Percentiles rank a stretch among this genome's conserved stretches.
Conservation (phyloP, 2,329 filamentous ascomycete species). For the Incumbomyces delicatus region DNA sequence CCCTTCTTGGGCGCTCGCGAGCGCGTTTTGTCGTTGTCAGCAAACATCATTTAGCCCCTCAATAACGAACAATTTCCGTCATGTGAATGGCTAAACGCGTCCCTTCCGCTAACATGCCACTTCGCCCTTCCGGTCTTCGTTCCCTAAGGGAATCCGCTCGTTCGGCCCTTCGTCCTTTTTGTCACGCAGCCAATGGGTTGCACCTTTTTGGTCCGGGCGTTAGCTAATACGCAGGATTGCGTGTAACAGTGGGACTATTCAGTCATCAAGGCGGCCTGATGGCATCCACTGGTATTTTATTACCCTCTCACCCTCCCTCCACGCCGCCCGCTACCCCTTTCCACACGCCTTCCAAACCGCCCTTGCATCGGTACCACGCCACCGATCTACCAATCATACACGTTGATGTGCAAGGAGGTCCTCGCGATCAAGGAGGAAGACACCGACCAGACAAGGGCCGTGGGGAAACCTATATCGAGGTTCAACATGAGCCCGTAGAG, state of each 20-base stretch:
- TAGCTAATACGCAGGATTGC: neutral
- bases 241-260: conserved; percentile 3
- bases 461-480: neutral
- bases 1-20: no score
- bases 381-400: neutral
- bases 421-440: neutral
- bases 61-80: neutral
- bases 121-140: neutral
- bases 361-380: no score
- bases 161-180: neutral
- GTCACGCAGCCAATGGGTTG: no score
- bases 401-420: neutral
- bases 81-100: neutral
- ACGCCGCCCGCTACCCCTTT: conserved; percentile 6
- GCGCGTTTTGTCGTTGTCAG: neutral
- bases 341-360: neutral
- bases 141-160: neutral
- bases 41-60: neutral
- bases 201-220: neutral
- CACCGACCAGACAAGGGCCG: neutral
- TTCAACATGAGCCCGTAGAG: neutral
- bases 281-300: conserved; percentile 15
- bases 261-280: conserved; percentile 20
- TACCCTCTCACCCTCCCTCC: conserved; percentile 13
- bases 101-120: neutral